Evolutionary conservation across 1,139 yeast species (phyloP), one percentile per base, ranked within the genome.

Genomic region (Zhuliangozyma parablackwelliae): DNA sequence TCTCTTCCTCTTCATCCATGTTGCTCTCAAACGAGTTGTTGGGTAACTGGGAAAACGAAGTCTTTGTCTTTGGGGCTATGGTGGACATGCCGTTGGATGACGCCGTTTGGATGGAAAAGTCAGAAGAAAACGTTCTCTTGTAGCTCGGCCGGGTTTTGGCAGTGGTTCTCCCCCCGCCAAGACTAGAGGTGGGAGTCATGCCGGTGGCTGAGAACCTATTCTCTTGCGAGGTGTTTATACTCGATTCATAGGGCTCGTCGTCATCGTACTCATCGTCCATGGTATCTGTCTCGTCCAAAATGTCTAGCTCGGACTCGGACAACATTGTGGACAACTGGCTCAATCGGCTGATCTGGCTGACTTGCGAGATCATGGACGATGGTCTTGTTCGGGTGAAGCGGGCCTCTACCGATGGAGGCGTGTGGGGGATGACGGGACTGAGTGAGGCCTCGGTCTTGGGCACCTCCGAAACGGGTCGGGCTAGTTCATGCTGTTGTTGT

Each of bases 331-430:
- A 75, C 45, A 75, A 65, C 47, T 80, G 84, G 35, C 85, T 78
- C 29, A 73, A 50, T 35, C 72, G 76, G 41, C 80, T 74, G 21
- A 71, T 49, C 46, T 75, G 75, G 38, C 84, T 78, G 27, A 74
- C 64, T 48, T 80, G 86, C 0, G 90, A 82, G 2, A 82, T 61
- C 60, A 81, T 75, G 0, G 90, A 82, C 5, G 78, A 67, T 2
- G 90, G 89, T 36, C 92, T 61, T 5, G 71, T 63, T 36, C 70
- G 58, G 5, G 42, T 24, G 13, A 35, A 31, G 34, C 40, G 35
- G 16, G 33, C 21, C 8, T 41, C 47, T 10, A 29, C 33, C 6
- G 45, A 34, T 5, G 46, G 42, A 2, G 50, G 46, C 1, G 50
- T 43, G n/a, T 36, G 30, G 9, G 45, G 44, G 6, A 29, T 10